Conservation (phyloP, 495 filamentous ascomycete species). For the Tirmania nivea region DNA sequence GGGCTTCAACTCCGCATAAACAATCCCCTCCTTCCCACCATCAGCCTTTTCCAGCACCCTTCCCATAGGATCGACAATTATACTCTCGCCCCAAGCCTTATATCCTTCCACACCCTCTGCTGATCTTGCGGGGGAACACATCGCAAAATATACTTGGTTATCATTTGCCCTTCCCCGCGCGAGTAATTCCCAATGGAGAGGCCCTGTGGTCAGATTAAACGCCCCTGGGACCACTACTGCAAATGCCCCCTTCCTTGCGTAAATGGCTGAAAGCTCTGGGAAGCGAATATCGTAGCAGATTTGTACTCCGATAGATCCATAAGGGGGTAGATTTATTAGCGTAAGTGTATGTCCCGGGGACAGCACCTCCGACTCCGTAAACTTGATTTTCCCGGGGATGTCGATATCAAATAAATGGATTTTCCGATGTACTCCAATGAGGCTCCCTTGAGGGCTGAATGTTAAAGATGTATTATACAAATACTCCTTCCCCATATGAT, state of each 20-base stretch:
- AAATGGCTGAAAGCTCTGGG: slow-evolving; percentile 80
- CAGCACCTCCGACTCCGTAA: slow-evolving; percentile 76
- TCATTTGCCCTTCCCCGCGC: slow-evolving; percentile 73
- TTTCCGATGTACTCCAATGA: slow-evolving; percentile 81
- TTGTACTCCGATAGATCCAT: slow-evolving; percentile 62
- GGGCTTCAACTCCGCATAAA: slow-evolving; percentile 51
- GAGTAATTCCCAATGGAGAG: slow-evolving; percentile 71
- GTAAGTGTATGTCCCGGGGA: slow-evolving; percentile 63
- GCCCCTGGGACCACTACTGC: slow-evolving; percentile 79
- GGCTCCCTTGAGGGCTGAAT: slow-evolving; percentile 50
- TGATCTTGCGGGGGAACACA: slow-evolving; percentile 67
- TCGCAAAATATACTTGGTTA: slow-evolving; percentile 81
- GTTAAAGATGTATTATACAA: slow-evolving; percentile 83
- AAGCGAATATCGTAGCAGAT: slow-evolving; percentile 98
- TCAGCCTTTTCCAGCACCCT: slow-evolving; percentile 49
- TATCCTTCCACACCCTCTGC: slow-evolving; percentile 50
- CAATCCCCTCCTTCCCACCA: slow-evolving; percentile 45
- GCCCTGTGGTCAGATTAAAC: slow-evolving; percentile 84
- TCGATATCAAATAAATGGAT: slow-evolving; percentile 98
- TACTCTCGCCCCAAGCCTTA: slow-evolving; percentile 76
- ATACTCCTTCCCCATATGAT: slow-evolving; percentile 30
- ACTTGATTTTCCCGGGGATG: slow-evolving; percentile 83
- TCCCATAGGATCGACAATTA: slow-evolving; percentile 80
- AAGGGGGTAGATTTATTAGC: slow-evolving; percentile 61
- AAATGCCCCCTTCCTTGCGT: slow-evolving; percentile 63